Evolutionary conservation across 495 filamentous ascomycete genomes (phyloP), one percentile per base, ranked within the genome.

Genomic region (Penicillium subrubescens): DNA sequence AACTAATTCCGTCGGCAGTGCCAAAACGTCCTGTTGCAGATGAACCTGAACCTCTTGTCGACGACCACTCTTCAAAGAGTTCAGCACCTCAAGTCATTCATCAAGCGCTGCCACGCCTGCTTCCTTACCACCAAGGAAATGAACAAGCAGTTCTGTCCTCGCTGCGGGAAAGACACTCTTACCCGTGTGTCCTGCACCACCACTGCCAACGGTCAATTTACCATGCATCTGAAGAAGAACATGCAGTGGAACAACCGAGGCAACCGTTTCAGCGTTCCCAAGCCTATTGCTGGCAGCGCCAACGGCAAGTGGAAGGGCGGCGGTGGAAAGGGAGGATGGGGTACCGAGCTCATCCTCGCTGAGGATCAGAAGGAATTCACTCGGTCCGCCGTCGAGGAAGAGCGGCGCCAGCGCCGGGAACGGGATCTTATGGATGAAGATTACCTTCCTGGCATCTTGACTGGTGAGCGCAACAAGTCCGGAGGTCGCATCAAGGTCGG

Each of bases 341-440:
- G 93, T 0, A 84, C 83, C 19, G 85, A 85, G 14, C 79, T 98
- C 64, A 92, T 99, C 53, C 81, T 99, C 2, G 85, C 94, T 2
- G 94, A 97, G 78, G 95, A 99, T 75, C 95, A 99, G 81, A 96
- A 97, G 79, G 96, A 99, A 80, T 98, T 92, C 74, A 71, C 82
- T 43, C 79, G 85, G 63, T 89, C 89, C 63, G 75, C 84, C 8
- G 83, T 81, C 14, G 83, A 88, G 69, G 82, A 89, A 73, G 83
- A 82, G 63, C 88, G 88, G 71, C 80, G 82, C 59, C 88, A 88
- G 71, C 76, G 78, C 5, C 75, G 75, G 21, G 87, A 91, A 72
- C 88, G 83, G 63, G 92, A 97, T 81, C 75, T 97, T 60, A 93
- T 99, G 94, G 94, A 97, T 73, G 89, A 93, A 67, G 95, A 98